phyloP scores from a whole-genome alignment of 495 filamentous ascomycete species.

The Usnea hakonensis region DNA sequence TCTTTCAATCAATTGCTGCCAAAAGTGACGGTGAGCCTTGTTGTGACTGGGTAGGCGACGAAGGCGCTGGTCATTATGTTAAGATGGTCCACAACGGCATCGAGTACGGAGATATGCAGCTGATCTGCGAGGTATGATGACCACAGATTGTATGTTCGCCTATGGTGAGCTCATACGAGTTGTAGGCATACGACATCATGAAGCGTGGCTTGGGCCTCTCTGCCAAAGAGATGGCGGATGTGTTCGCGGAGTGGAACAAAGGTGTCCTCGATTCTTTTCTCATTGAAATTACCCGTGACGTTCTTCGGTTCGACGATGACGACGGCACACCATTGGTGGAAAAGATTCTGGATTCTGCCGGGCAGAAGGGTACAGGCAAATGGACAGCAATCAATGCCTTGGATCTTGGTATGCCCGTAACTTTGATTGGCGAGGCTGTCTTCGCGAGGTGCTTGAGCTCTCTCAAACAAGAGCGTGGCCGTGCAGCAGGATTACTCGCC shows the following conservation, averaged over 20 bases:
- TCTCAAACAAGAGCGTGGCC: conserved; percentile 85
- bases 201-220: conserved; percentile 85
- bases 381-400: conserved; percentile 99
- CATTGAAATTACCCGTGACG: conserved; percentile 96
- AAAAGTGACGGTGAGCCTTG: conserved; percentile 95
- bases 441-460: conserved; percentile 90
- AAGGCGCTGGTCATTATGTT: conserved; percentile 98
- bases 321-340: conserved; percentile 86
- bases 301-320: conserved; percentile 94
- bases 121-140: conserved; percentile 84
- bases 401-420: conserved; percentile 98
- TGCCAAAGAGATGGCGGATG: conserved; percentile 89
- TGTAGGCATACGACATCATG: conserved; percentile 98
- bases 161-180: neutral
- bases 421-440: conserved; percentile 93
- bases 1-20: conserved; percentile 95
- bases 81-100: conserved; percentile 99
- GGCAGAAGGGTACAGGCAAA: conserved; percentile 99
- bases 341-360: conserved; percentile 98
- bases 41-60: conserved; percentile 99
- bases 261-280: conserved; percentile 98
- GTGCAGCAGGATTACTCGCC: conserved; percentile 68
- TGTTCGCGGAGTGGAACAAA: conserved; percentile 94
- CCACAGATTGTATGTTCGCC: conserved; percentile 1
- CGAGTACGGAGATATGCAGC: conserved; percentile 99